Percentiles rank a stretch among this genome's conserved stretches.
Conservation (phyloP, 2,329 filamentous ascomycete species). For the Penicillium italicum region DNA sequence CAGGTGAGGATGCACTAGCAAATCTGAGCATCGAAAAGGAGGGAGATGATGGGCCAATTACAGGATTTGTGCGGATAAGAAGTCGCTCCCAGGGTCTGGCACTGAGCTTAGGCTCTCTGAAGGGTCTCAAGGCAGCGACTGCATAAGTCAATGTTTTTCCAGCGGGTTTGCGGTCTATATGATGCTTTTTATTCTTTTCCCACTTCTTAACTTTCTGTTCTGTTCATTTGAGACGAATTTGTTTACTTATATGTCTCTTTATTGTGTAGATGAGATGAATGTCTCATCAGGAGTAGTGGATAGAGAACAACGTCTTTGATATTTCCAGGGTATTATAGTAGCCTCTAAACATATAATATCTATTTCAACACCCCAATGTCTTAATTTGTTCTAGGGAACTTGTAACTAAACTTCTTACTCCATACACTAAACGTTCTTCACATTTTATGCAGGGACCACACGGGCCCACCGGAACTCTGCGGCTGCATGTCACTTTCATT, state of each 20-base stretch:
- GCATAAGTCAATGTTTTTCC: slow-evolving; percentile 35
- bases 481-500: slow-evolving; percentile 7
- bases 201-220: slow-evolving; percentile 17
- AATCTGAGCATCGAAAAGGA: slow-evolving; percentile 98
- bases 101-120: slow-evolving; percentile 86
- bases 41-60: slow-evolving; percentile 89
- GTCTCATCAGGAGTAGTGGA: slow-evolving; percentile 21
- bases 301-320: slow-evolving; percentile 22
- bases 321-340: neutral
- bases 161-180: slow-evolving; percentile 32
- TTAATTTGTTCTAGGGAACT: no score
- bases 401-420: no score
- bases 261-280: slow-evolving; percentile 26
- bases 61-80: slow-evolving; percentile 95
- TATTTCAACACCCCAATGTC: neutral
- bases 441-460: slow-evolving; percentile 15
- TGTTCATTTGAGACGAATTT: slow-evolving; percentile 30
- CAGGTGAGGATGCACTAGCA: slow-evolving; percentile 95
- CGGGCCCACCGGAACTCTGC: slow-evolving; percentile 20
- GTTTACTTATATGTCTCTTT: slow-evolving; percentile 24
- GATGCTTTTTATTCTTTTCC: slow-evolving; percentile 23
- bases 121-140: slow-evolving; percentile 75
- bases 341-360: neutral
- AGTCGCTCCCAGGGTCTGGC: slow-evolving; percentile 94
- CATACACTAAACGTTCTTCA: no score